Conservation (phyloP, 768 basidiomycete species). For the Trametes cingulata region DNA sequence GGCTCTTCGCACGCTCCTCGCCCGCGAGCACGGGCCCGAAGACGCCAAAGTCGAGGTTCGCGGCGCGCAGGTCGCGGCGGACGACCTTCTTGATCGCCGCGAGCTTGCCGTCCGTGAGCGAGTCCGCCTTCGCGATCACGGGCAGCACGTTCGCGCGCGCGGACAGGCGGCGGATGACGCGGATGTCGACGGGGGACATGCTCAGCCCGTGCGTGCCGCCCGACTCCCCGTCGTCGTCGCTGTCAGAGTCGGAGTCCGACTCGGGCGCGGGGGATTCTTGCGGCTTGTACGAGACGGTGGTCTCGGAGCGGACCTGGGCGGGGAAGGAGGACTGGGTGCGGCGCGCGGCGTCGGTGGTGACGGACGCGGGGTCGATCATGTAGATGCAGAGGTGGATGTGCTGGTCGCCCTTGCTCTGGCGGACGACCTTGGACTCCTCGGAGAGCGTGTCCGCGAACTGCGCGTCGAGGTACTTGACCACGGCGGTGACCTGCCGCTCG, state of each 20-base stretch:
- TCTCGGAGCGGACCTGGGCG: slow-evolving; percentile 62
- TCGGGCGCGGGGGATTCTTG: slow-evolving; percentile 52
- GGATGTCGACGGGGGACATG: slow-evolving; percentile 78
- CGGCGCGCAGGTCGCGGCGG: slow-evolving; percentile 62
- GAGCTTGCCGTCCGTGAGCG: slow-evolving; percentile 78
- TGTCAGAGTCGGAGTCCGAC: slow-evolving; percentile 50
- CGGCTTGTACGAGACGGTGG: slow-evolving; percentile 55
- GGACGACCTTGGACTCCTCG: slow-evolving; percentile 90
- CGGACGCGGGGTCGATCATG: slow-evolving; percentile 76
- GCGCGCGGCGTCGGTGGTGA: slow-evolving; percentile 56
- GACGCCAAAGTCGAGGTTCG: slow-evolving; percentile 75
- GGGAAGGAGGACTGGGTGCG: slow-evolving; percentile 51
- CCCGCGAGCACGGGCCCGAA: slow-evolving; percentile 48
- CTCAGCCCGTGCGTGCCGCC: slow-evolving; percentile 45
- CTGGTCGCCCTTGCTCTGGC: slow-evolving; percentile 85
- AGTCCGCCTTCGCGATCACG: slow-evolving; percentile 78
- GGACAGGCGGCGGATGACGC: slow-evolving; percentile 74
- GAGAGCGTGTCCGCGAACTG: slow-evolving; percentile 87
- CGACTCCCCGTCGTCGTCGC: slow-evolving; percentile 49
- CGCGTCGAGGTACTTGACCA: slow-evolving; percentile 78
- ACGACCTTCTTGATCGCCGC: slow-evolving; percentile 70
- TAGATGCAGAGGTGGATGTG: slow-evolving; percentile 92
- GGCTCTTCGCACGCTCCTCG: slow-evolving; percentile 18
- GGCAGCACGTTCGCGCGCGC: slow-evolving; percentile 79
- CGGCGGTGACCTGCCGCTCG: slow-evolving; percentile 71